Percentiles rank a stretch among this genome's conserved stretches.
These are phyloP conservation scores for Fraxinus baroniana DNA, from an alignment of 305 asterid species.

Conservation along the genomic window DNA sequence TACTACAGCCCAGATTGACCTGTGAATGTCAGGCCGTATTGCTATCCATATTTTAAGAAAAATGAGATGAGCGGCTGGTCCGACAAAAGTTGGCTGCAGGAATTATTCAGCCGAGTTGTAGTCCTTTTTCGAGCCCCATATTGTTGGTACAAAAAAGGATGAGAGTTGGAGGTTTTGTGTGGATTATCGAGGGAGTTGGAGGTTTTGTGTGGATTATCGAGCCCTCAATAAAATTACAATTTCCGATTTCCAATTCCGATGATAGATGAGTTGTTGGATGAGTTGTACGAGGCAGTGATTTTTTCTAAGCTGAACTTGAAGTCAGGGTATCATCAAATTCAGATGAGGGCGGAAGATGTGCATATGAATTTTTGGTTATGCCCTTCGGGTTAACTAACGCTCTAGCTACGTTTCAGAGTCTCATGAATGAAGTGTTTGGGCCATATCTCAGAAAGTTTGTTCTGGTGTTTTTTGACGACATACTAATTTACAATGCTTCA, in stretches of 20 bases:
- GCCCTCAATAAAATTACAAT: not conserved
- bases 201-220: not conserved
- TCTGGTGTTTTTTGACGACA: not conserved
- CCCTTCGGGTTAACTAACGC: not conserved
- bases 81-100: not conserved
- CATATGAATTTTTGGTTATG: not conserved
- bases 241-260: not conserved
- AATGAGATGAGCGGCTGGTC: not conserved
- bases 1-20: too few relatives aligned
- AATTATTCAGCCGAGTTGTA: not conserved
- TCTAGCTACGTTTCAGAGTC: not conserved
- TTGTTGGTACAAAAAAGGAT: not conserved
- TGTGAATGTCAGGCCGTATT: not conserved
- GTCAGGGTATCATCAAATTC: not conserved
- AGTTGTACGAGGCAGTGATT: not conserved
- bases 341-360: not conserved
- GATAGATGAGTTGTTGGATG: not conserved
- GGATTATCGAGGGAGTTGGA: not conserved
- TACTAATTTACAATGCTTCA: not conserved
- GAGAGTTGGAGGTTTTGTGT: not conserved
- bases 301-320: not conserved
- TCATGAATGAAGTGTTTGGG: not conserved
- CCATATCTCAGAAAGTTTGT: not conserved
- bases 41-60: not conserved
- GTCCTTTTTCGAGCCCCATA: not conserved